phyloP scores from a whole-genome alignment of 2,329 filamentous ascomycete genomes.

The Sclerotinia trifoliorum region DNA sequence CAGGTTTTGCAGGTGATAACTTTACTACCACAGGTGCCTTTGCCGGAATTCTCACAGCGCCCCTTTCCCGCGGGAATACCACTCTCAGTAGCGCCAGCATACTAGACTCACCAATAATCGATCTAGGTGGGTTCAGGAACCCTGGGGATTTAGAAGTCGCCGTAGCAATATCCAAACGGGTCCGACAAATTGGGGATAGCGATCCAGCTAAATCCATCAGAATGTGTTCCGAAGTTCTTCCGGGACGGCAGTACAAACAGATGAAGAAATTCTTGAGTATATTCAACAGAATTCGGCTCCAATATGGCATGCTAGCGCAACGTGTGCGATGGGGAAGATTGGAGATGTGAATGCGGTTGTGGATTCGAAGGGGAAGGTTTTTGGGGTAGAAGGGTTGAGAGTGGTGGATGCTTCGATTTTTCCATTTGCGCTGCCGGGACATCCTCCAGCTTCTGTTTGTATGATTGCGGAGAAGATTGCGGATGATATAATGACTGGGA shows the following conservation, averaged over 20 bases:
- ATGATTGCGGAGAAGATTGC: conserved; percentile 24
- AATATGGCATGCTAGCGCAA: conserved; percentile 13
- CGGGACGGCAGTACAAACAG: background rate
- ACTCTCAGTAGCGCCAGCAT: conserved; percentile 41
- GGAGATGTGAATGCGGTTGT: conserved; percentile 14
- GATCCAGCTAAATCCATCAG: background rate
- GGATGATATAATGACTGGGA: conserved; percentile 6
- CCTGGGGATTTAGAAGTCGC: conserved; percentile 46
- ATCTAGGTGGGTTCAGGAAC: conserved; percentile 48
- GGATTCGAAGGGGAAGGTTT: conserved; percentile 7
- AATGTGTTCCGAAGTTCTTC: conserved; percentile 3
- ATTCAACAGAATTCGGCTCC: conserved; percentile 3
- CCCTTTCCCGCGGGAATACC: conserved; percentile 39
- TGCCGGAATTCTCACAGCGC: conserved; percentile 40
- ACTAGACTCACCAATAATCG: conserved; percentile 41
- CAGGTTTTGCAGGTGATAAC: conserved; percentile 13
- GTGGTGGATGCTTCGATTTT: conserved; percentile 20
- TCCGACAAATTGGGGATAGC: conserved; percentile 38
- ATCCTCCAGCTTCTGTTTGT: conserved; percentile 21
- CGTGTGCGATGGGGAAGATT: conserved; percentile 16
- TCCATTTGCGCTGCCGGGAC: conserved; percentile 21
- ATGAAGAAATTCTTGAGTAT: conserved; percentile 12
- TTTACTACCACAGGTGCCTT: background rate
- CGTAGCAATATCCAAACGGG: conserved; percentile 45
- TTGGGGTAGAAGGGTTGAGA: conserved; percentile 11